Evolutionary conservation across 768 basidiomycete species (phyloP), one percentile per base, ranked within the genome.

Genomic region (Xerocomus brunneocitrinus): DNA sequence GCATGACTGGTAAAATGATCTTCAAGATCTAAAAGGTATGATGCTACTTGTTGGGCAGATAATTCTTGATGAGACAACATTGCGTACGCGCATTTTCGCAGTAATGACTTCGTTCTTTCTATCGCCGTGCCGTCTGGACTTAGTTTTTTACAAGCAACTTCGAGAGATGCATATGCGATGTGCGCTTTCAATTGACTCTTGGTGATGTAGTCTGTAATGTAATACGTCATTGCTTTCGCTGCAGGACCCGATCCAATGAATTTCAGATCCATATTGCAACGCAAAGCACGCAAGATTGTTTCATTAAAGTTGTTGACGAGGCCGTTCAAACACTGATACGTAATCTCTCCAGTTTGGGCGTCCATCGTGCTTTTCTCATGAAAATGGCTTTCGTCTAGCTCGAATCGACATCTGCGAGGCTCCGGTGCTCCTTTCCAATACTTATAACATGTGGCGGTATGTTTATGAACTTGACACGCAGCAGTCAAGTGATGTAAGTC

Each of bases 161-260:
- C 39, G 0, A 40, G 39, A 2, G 27, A 5, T 1, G 36, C 1
- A 27, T 19, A 25, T n/a, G 31, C 1, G 0, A 24, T 22, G 35
- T 53, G 52, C 0, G 39, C 22, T 5, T 35, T 8, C 19, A 12
- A 7, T 41, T 49, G 4, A 0, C 44, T 32, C 47, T 74, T 74
- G 0, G 69, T 73, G 4, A 74, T 69, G 34, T 74, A 74, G 31
- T 74, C 73, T 0, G 68, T 73, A 0, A 71, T 56, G 27, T 74
- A 73, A 44, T 62, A 72, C 0, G 72, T 49, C 0, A 69, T 28
- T 0, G 68, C 71, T 41, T 71, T 73, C 0, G 67, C 67, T 0
- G 59, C 56, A 13, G 58, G 54, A 0, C 71, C 70, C 0, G 66
- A 72, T 0, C 62, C 31, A 2, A 32, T 32, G 8, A 32, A 32